A percentile compares a stretch with the other conserved stretches of the same genome.
Conservation (phyloP, 1,284 basidiomycete species). For the Sanghuangporus sanghuang region DNA sequence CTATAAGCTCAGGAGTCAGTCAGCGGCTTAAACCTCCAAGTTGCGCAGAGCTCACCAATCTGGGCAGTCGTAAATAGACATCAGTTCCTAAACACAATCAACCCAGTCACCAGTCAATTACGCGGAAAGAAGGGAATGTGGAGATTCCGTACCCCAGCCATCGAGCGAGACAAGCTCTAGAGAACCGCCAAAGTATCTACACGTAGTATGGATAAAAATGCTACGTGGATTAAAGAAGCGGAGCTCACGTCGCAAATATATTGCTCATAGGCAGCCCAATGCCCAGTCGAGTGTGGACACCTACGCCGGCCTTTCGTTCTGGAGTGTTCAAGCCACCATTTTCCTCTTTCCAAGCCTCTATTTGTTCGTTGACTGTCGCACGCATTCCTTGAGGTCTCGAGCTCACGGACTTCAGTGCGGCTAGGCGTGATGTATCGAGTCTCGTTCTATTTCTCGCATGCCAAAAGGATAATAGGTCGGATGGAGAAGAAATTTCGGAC, state of each 20-base stretch:
- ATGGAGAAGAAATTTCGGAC: slow-evolving; percentile 50
- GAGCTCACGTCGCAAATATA: slow-evolving; percentile 69
- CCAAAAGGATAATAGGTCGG: slow-evolving; percentile 80
- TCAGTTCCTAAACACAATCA: slow-evolving; percentile 58
- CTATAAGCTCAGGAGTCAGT: slow-evolving; percentile 30
- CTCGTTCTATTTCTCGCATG: slow-evolving; percentile 70
- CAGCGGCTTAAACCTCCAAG: background rate
- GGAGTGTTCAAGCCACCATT: slow-evolving; percentile 30
- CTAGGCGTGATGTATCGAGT: slow-evolving; percentile 61
- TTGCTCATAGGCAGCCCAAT: slow-evolving; percentile 84
- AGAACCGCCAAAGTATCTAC: slow-evolving; percentile 77
- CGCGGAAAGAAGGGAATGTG: background rate
- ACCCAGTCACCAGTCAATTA: background rate
- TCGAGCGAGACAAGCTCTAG: slow-evolving; percentile 78
- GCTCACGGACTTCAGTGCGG: slow-evolving; percentile 63
- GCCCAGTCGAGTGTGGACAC: slow-evolving; percentile 61
- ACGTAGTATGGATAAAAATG: background rate
- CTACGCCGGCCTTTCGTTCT: slow-evolving; percentile 42
- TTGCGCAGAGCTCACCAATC: slow-evolving; percentile 51
- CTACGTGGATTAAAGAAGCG: background rate
- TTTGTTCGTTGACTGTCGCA: slow-evolving; percentile 74
- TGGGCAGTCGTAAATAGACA: slow-evolving; percentile 75
- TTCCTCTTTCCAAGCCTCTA: slow-evolving; percentile 42
- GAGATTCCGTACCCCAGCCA: slow-evolving; percentile 63
- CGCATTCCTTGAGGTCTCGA: slow-evolving; percentile 56